Evolutionary conservation across 352 stramenopile species (phyloP).

Genomic region (Nannochloropsis limnetica): DNA sequence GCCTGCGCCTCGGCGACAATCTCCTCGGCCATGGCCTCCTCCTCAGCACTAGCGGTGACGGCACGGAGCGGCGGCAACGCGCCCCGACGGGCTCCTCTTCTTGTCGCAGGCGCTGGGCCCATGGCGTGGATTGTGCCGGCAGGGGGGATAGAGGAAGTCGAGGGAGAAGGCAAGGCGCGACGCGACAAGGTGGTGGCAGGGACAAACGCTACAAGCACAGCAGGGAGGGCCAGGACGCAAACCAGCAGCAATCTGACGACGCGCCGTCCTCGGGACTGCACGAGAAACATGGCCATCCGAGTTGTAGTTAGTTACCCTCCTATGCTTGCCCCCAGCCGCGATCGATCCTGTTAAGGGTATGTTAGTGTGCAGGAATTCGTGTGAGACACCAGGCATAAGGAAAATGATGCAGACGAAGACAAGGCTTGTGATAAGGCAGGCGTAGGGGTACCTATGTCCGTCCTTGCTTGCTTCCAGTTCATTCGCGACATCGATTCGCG

Average conservation of each 20-base stretch:
- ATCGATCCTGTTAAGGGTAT: background rate
- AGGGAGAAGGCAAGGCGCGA: background rate
- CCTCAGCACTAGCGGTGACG: background rate
- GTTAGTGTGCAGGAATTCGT: background rate
- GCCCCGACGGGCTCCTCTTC: background rate
- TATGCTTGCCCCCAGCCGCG: background rate
- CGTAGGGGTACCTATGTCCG: background rate
- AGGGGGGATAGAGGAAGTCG: background rate
- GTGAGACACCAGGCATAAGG: background rate
- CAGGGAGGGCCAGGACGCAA: background rate
- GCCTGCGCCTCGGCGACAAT: conserved; percentile 15
- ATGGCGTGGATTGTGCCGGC: background rate
- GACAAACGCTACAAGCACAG: background rate
- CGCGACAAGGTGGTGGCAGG: background rate
- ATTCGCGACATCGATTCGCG: too few relatives aligned
- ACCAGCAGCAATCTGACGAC: background rate
- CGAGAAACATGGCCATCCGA: background rate
- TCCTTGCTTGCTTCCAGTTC: background rate
- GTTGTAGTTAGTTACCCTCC: too few relatives aligned
- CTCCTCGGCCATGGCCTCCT: background rate
- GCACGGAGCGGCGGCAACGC: background rate
- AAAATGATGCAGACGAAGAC: background rate
- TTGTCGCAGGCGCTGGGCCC: background rate
- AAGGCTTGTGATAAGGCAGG: background rate
- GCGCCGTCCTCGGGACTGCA: background rate